phyloP scores from a whole-genome alignment of 371 early-diverging fungal genomes.

The Mucor ambiguus region DNA sequence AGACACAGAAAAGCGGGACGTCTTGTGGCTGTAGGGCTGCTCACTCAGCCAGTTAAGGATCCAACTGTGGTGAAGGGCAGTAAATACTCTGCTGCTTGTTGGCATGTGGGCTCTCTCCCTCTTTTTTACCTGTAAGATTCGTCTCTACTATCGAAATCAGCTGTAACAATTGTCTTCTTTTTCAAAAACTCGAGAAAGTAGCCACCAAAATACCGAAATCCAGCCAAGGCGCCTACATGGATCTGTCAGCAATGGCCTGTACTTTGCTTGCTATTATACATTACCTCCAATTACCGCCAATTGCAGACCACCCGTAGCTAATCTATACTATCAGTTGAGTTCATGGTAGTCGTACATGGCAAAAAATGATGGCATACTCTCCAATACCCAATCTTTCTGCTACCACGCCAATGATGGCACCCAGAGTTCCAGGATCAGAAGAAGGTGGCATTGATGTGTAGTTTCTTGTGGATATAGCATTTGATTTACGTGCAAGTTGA shows the following conservation, averaged over 20 bases:
- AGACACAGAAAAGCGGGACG: slow-evolving; percentile 64
- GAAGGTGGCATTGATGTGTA: slow-evolving; percentile 26
- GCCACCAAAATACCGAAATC: slow-evolving; percentile 50
- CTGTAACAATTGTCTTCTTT: slow-evolving; percentile 57
- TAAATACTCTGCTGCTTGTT: not conserved
- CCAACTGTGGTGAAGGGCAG: slow-evolving; percentile 26
- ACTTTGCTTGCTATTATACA: not conserved
- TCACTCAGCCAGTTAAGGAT: slow-evolving; percentile 66
- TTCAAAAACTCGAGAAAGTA: slow-evolving; percentile 54
- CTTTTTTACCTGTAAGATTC: slow-evolving; percentile 56
- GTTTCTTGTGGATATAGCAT: slow-evolving; percentile 9
- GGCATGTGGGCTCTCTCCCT: not conserved
- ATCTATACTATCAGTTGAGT: slow-evolving; percentile 24
- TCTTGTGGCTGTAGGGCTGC: slow-evolving; percentile 54
- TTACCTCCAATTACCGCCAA: slow-evolving; percentile 47
- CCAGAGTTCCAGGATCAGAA: slow-evolving; percentile 35
- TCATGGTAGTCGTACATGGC: not conserved
- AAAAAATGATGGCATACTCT: slow-evolving; percentile 33
- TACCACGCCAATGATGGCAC: slow-evolving; percentile 44
- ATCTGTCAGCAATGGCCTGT: not conserved
- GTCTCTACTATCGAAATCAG: slow-evolving; percentile 66
- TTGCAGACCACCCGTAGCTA: slow-evolving; percentile 59
- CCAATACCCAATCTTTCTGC: slow-evolving; percentile 57
- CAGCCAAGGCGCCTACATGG: slow-evolving; percentile 33
- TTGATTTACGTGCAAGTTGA: not conserved